Percentiles rank a stretch among this genome's conserved stretches.
phyloP scores from a whole-genome alignment of 2,329 filamentous ascomycete species.

The Trichoderma asperellum region DNA sequence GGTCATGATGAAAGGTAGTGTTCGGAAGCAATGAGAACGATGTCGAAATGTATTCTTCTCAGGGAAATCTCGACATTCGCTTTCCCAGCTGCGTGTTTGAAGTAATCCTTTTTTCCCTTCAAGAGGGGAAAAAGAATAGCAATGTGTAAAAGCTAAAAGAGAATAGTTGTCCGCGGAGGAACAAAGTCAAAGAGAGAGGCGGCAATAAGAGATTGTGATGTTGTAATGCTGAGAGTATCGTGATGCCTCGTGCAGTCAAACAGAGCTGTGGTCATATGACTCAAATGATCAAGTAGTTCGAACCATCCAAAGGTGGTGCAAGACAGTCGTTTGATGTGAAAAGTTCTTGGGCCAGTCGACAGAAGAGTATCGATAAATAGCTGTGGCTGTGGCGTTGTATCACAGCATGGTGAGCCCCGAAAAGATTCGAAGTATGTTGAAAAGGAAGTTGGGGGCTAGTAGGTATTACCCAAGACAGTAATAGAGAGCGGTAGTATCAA shows the following conservation, averaged over 20 bases:
- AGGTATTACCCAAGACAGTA: slow-evolving; percentile 1
- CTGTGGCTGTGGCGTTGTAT: slow-evolving; percentile 7
- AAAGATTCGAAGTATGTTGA: not conserved
- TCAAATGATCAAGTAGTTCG: slow-evolving; percentile 3
- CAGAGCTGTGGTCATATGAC: slow-evolving; percentile 13
- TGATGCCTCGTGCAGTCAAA: slow-evolving; percentile 13
- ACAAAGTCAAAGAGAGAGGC: slow-evolving; percentile 9
- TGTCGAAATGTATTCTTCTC: not conserved
- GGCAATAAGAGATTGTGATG: slow-evolving; percentile 1
- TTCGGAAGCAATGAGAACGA: not conserved
- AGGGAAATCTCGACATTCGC: not conserved
- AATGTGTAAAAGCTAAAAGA: not conserved
- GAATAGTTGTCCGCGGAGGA: not conserved
- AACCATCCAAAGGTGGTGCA: slow-evolving; percentile 12
- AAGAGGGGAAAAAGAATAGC: not conserved
- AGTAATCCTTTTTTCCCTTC: not conserved
- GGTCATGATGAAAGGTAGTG: slow-evolving; percentile 35
- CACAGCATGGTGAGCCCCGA: slow-evolving; percentile 21
- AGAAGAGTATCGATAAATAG: slow-evolving; percentile 1
- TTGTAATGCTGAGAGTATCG: not conserved
- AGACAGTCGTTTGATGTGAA: slow-evolving; percentile 11
- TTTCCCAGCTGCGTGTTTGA: not conserved
- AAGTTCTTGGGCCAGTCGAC: slow-evolving; percentile 1
- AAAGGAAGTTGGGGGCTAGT: not conserved
- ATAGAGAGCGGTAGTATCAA: slow-evolving; percentile 23